Evolutionary conservation across 352 stramenopile species (phyloP), one percentile per base, ranked within the genome.

Genomic region (Globisporangium mamillatum): DNA sequence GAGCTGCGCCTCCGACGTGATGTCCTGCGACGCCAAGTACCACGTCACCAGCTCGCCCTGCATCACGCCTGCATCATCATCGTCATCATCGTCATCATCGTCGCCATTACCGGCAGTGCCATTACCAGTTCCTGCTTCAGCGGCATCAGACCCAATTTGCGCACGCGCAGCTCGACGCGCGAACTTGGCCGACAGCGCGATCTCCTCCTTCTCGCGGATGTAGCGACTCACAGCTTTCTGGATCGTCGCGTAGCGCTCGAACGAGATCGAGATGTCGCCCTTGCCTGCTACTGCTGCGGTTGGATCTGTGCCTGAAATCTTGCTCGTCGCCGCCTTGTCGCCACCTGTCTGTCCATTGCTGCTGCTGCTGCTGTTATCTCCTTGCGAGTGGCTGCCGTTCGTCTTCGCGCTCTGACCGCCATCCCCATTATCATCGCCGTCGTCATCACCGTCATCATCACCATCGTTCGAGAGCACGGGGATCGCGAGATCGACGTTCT

Each of bases 401-500:
- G 64, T 63, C 27, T 60, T 52, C 29, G 44, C 64, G 44, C 69
- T 34, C 1, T 68, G 70, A 27, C 74, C 53, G 25, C 25, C 54
- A 1, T 22, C 32, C 20, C 63, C 54, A 14, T 66, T 58, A 1
- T 75, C 66, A 16, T 75, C 50, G 20, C 64, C 32, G 5, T 69
- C 65, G 29, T 75, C 68, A 25, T 78, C 73, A 14, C 96, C 82
- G 24, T 77, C 70, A 27, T 96, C 91, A 16, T 34, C 58, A 14
- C 75, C 75, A 8, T 69, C 67, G 24, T 55, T 29, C 2, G 69
- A 53, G 8, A 84, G 58, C 25, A 81, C 72, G 0, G 86, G 84
- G 66, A 95, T 67, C 25, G 98, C 91, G 14, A 98, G 75, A 68
- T 98, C 91, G 5, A 99, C 92, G 79, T 99, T 96, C 70, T 98